These are phyloP conservation scores for Sorghum bicolor DNA, from an alignment of 176 grass and related monocot genomes.

Conservation along the genomic window DNA sequence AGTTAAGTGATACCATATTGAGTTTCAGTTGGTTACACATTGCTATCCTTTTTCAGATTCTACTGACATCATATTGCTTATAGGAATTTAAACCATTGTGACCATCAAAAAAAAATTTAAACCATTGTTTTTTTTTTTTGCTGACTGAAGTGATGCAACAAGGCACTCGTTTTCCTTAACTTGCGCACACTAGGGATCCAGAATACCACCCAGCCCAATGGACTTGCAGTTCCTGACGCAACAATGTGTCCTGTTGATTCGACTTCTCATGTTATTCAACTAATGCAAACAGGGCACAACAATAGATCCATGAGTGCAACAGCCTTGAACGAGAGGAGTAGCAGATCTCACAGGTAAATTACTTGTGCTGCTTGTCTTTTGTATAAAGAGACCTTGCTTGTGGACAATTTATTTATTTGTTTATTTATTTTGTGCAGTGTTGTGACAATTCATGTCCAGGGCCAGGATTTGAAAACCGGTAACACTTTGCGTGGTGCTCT, in stretches of 20 bases:
- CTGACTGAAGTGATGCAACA: not conserved
- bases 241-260: conserved; percentile 70
- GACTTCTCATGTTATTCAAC: conserved; percentile 73
- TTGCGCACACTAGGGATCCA: conserved; percentile 71
- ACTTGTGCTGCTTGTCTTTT: not conserved
- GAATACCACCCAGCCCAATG: conserved; percentile 67
- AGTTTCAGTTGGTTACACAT: not conserved
- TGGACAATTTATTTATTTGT: conserved; percentile 4
- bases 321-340: conserved; percentile 91
- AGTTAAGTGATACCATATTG: not conserved
- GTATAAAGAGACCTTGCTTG: conserved; percentile 8
- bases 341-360: conserved; percentile 82
- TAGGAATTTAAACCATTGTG: conserved; percentile 15
- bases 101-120: too few relatives aligned
- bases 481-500: conserved; percentile 59
- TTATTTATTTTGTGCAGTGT: conserved; percentile 42
- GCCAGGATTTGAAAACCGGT: conserved; percentile 55
- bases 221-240: conserved; percentile 79
- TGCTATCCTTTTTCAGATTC: not conserved
- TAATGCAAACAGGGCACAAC: conserved; percentile 70
- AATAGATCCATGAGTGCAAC: conserved; percentile 83
- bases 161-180: conserved; percentile 52
- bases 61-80: conserved; percentile 7
- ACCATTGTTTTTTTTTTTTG: conserved; percentile 14
- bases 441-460: conserved; percentile 72